Base-by-base conservation (phyloP, 345 rosid genomes). In the Hypericum androsaemum region DNA sequence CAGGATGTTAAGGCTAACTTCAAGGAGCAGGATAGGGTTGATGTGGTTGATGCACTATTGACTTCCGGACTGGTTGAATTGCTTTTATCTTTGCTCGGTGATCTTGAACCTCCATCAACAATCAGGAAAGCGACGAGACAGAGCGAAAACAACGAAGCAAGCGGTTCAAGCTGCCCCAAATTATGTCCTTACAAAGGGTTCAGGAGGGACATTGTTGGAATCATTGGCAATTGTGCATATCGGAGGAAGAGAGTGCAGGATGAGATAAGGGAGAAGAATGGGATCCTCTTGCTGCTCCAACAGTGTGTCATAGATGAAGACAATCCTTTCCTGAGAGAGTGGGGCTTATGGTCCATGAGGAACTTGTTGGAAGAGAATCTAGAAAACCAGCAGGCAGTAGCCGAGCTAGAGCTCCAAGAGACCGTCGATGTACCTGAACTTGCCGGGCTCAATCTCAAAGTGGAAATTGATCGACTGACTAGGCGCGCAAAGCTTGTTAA, bases 261-360 rank as follows among this genome's bases (percentile, higher is more conserved):
- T 64, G 77, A 81, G 66, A 80, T 86, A 39, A 70, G 96, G 53
- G 59, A 66, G 62, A 77, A 67, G 64, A 70, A 74, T 53, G 86
- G 80, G 44, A 60, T 84, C 43, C 61, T 74, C 9, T n/a, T 84
- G 44, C 59, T 90, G 63, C 49, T 84, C 57, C 98, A 82, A 59
- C 92, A 87, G 48, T 84, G 96, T 55, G 88, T 82, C 43, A 53
- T 68, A 0, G 89, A 82, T 48, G 89, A 84, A 64, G 85, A 82
- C 8, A 87, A 87, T 70, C 83, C 80, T 0, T 87, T 74, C 66
- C 46, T 82, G 62, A 84, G 90, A 58, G 96, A 87, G 64, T 87
- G 95, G 98, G 84, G 89, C 10, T 77, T 90, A 52, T 90, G 84
- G 92, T 57, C 77, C 6, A 50, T 74, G 52, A 79, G 89, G 65